Percentiles rank a stretch among this genome's conserved stretches.
These are phyloP conservation scores for Fusarium lyarnte DNA, from an alignment of 2,329 filamentous ascomycete species.

Conservation along the genomic window DNA sequence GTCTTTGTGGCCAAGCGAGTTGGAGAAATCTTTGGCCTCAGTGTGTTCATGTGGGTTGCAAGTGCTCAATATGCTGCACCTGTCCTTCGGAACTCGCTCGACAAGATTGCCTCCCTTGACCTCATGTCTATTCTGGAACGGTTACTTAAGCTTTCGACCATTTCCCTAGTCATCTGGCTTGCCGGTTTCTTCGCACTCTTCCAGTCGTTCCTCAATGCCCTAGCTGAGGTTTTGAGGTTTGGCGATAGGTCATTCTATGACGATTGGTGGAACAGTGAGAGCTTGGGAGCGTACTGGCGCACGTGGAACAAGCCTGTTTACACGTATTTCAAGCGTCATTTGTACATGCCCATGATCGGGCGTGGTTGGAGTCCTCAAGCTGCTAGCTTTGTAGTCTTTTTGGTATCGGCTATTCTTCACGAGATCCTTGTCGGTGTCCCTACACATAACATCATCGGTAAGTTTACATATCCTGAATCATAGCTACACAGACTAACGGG, in stretches of 20 bases:
- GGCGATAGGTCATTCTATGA: constrained; percentile 95
- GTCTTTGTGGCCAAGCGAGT: constrained; percentile 85
- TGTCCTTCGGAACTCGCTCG: constrained; percentile 86
- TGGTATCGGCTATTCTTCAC: constrained; percentile 88
- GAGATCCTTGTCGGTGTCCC: constrained; percentile 93
- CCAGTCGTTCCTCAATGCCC: constrained; percentile 88
- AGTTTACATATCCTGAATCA: constrained; percentile 35
- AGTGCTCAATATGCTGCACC: constrained; percentile 95
- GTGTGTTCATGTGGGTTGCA: constrained; percentile 93
- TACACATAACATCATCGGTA: constrained; percentile 91
- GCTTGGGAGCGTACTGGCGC: constrained; percentile 89
- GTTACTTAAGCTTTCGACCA: constrained; percentile 93
- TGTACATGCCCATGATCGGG: constrained; percentile 88
- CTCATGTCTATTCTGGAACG: constrained; percentile 85
- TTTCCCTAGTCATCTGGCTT: constrained; percentile 95
- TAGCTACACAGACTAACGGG: constrained; percentile 15
- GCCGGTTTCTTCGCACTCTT: constrained; percentile 97
- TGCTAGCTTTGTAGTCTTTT: constrained; percentile 85
- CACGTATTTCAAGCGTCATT: constrained; percentile 93
- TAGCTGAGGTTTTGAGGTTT: constrained; percentile 90
- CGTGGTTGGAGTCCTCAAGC: constrained; percentile 77
- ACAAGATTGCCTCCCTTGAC: constrained; percentile 85
- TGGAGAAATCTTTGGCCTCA: constrained; percentile 78
- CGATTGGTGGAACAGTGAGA: constrained; percentile 97
- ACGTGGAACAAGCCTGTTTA: constrained; percentile 99